Conservation (phyloP, 2,329 filamentous ascomycete genomes). For the Scopulariopsis brevicaulis region DNA sequence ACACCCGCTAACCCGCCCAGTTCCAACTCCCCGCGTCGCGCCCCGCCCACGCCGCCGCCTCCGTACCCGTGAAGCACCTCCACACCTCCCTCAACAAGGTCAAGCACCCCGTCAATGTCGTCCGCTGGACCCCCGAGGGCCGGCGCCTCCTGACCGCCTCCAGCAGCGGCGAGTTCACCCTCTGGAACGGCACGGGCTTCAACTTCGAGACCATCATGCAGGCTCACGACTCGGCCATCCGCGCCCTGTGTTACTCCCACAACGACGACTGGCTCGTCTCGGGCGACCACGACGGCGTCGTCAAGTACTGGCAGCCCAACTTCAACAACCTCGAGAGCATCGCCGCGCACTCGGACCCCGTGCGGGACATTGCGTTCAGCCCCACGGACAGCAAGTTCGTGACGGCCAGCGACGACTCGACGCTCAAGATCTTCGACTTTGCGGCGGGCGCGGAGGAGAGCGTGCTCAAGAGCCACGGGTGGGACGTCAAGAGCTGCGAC, state of each 20-base stretch:
- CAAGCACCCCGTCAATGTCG: slow-evolving; percentile 93
- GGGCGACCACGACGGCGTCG: slow-evolving; percentile 84
- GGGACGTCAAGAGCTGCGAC: slow-evolving; percentile 94
- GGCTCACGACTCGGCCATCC: slow-evolving; percentile 82
- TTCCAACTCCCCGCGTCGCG: slow-evolving; percentile 79
- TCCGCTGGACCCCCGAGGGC: slow-evolving; percentile 95
- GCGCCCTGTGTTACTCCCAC: slow-evolving; percentile 79
- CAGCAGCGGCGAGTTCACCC: slow-evolving; percentile 92
- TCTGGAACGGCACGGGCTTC: slow-evolving; percentile 98
- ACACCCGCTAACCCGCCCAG: slow-evolving; percentile 27
- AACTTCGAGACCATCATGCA: slow-evolving; percentile 99
- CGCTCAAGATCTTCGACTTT: slow-evolving; percentile 94
- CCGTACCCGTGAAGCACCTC: slow-evolving; percentile 86
- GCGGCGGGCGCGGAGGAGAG: slow-evolving; percentile 74
- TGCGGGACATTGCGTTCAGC: slow-evolving; percentile 85
- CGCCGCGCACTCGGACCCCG: slow-evolving; percentile 78
- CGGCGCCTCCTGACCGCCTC: slow-evolving; percentile 84
- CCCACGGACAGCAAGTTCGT: slow-evolving; percentile 94
- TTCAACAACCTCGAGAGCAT: slow-evolving; percentile 98
- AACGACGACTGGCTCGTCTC: slow-evolving; percentile 96
- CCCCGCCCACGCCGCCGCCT: slow-evolving; percentile 64
- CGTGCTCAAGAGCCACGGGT: slow-evolving; percentile 83
- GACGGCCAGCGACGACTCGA: slow-evolving; percentile 88
- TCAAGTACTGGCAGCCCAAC: slow-evolving; percentile 99
- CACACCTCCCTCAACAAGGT: slow-evolving; percentile 99